Evolutionary conservation across 495 filamentous ascomycete species (phyloP).

Genomic region (Bombardia bombarda): DNA sequence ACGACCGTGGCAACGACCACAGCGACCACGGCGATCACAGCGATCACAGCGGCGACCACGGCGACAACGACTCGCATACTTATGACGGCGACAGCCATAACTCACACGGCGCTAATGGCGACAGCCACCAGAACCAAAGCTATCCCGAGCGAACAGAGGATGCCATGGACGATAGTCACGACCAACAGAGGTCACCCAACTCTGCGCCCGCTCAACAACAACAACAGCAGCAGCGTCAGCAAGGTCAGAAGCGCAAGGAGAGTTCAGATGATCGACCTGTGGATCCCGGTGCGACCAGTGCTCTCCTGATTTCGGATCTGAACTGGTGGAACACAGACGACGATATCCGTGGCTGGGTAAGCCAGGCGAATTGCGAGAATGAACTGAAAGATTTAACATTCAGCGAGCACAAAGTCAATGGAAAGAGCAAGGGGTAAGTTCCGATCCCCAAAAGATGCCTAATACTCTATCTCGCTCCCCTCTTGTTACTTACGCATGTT

Average conservation of each 20-base stretch:
- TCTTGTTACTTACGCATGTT: constrained; percentile 9
- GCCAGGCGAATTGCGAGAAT: constrained; percentile 64
- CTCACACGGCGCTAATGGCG: constrained; percentile 37
- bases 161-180: constrained; percentile 31
- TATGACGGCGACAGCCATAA: constrained; percentile 35
- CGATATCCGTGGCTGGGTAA: constrained; percentile 83
- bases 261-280: constrained; percentile 64
- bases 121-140: constrained; percentile 28
- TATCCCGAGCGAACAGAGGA: constrained; percentile 25
- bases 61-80: constrained; percentile 26
- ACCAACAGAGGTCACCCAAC: constrained; percentile 20
- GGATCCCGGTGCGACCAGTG: constrained; percentile 75
- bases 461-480: not conserved
- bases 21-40: constrained; percentile 35
- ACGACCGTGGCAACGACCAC: too few species aligned
- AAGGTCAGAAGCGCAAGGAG: constrained; percentile 72
- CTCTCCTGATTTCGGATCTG: constrained; percentile 77
- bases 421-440: constrained; percentile 91
- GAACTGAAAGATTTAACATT: constrained; percentile 92
- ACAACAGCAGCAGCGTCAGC: constrained; percentile 37
- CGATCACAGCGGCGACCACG: constrained; percentile 33
- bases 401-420: constrained; percentile 97
- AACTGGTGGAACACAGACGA: constrained; percentile 98
- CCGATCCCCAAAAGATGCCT: not conserved
- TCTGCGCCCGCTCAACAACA: too few species aligned